These are phyloP conservation scores for Phlebiopsis gigantea DNA, from an alignment of 768 basidiomycete species.

Conservation along the genomic window DNA sequence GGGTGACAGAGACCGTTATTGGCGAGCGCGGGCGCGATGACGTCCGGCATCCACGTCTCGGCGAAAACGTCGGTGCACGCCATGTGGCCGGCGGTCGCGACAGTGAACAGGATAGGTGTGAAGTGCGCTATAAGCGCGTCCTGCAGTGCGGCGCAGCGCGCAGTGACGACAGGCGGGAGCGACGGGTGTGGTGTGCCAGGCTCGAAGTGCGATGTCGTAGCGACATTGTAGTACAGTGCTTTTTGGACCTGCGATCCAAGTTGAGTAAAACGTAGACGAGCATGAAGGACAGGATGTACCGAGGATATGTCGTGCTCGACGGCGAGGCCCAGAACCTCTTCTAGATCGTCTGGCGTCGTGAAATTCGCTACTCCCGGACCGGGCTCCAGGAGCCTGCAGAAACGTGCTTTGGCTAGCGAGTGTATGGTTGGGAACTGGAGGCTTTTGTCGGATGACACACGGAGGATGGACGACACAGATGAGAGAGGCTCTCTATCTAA, in stretches of 20 bases:
- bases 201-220: constrained; percentile 51
- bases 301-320: constrained; percentile 39
- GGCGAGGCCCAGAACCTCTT: constrained; percentile 51
- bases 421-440: constrained; percentile 56
- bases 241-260: constrained; percentile 42
- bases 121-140: constrained; percentile 54
- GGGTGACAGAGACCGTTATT: constrained; percentile 63
- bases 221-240: constrained; percentile 57
- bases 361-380: constrained; percentile 28
- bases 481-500: constrained; percentile 40
- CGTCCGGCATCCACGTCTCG: constrained; percentile 64
- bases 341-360: constrained; percentile 34
- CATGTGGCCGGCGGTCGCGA: constrained; percentile 67
- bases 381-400: constrained; percentile 44
- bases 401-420: constrained; percentile 33
- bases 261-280: background rate
- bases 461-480: constrained; percentile 47
- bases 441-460: constrained; percentile 48
- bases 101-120: constrained; percentile 68
- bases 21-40: constrained; percentile 62
- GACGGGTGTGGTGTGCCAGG: constrained; percentile 11
- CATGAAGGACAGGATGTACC: constrained; percentile 32
- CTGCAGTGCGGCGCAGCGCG: constrained; percentile 26
- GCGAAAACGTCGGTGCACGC: constrained; percentile 68
- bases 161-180: constrained; percentile 22